Evolutionary conservation across 306 rosid genomes (phyloP), one percentile per base, ranked within the genome.

Genomic region (Malus asiatica): DNA sequence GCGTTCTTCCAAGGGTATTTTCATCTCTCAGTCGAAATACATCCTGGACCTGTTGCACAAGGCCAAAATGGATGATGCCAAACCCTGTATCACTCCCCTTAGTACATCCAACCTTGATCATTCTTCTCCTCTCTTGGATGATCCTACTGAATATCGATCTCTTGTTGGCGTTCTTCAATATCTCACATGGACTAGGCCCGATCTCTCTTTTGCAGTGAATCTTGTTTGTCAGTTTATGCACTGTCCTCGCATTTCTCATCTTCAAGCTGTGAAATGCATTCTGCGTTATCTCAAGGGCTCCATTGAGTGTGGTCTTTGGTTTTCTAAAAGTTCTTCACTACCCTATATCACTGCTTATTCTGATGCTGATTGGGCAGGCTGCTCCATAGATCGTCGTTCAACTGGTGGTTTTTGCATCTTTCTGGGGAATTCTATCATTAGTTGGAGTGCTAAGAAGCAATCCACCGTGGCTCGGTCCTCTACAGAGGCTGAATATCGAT

Each of bases 311-410:
- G 57, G 57, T 14, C 57, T 51, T 0, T 51, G 3, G n/a, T 16
- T 51, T 5, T 18, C 57, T 18, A 51, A 51, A 2, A 14, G 57
- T 5, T 16, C 57, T 1, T 14, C 1, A 16, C 2, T 8, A 0
- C 57, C 3, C 0, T 0, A 8, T 18, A 15, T 51, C n/a, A 16
- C 10, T 51, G 9, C 57, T 2, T 51, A 14, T 14, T 51, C 57
- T 0, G 9, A 51, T 16, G 57, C 57, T 0, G n/a, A 51, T 5
- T 51, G 57, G 57, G 57, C 8, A 4, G 8, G 7, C 1, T 51
- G 57, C 1, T 2, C 18, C 0, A 2, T 51, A 4, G 57, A 51
- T 51, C 2, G 2, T 0, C 1, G 2, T 2, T 51, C 55, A 0
- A 51, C 20, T 51, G 20, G 55, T 51, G 20, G 55, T 1, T 51